Conservation (phyloP, 257 asterid species). For the Capsicum chinense region DNA sequence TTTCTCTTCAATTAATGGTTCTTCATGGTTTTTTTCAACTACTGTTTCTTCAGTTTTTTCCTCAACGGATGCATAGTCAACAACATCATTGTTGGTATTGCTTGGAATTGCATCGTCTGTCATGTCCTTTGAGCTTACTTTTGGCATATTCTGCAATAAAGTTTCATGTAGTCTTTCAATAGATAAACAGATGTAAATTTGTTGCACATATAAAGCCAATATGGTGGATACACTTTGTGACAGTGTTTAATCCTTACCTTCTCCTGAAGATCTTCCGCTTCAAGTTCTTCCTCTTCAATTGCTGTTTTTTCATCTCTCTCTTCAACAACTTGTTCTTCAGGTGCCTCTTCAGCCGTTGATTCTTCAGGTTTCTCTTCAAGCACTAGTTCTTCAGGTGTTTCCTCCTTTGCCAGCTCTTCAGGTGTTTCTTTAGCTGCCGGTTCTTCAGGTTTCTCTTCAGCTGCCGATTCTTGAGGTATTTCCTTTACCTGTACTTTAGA, state of each 20-base stretch:
- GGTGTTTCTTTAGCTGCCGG: background rate
- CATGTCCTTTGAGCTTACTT: background rate
- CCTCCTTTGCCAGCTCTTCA: background rate
- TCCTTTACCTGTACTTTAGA: background rate
- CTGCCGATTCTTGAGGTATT: background rate
- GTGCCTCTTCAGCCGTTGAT: background rate
- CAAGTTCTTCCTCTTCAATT: background rate
- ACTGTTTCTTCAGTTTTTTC: background rate
- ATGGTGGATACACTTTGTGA: background rate
- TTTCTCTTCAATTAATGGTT: background rate
- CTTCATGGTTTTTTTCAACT: background rate
- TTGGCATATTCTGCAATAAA: conserved; percentile 2
- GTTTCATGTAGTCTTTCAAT: background rate
- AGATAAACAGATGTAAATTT: background rate
- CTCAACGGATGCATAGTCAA: background rate
- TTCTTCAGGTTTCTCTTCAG: background rate
- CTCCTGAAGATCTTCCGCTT: background rate
- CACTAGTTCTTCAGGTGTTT: background rate
- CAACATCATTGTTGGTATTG: conserved; percentile 19
- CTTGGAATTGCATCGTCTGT: background rate
- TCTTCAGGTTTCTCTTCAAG: background rate
- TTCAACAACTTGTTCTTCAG: background rate
- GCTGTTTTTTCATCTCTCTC: background rate
- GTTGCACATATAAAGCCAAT: background rate
- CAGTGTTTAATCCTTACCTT: conserved; percentile 7